phyloP scores from a whole-genome alignment of 164 flowering plant genomes.

The Berberis vulgaris region DNA sequence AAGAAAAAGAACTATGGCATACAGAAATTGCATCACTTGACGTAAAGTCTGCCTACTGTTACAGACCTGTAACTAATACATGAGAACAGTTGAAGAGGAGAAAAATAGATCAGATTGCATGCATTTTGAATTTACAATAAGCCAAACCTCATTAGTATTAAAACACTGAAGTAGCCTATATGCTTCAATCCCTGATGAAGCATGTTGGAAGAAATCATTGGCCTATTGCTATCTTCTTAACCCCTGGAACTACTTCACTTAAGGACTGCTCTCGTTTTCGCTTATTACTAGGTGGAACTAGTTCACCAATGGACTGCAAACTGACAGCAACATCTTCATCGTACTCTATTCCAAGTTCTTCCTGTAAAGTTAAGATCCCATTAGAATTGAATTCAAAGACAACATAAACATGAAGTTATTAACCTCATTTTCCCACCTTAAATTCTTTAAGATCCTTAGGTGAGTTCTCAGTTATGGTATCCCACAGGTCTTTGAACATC shows the following conservation, averaged over 20 bases:
- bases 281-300: constrained; percentile 45
- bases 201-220: background rate
- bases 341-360: constrained; percentile 82
- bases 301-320: constrained; percentile 53
- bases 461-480: constrained; percentile 72
- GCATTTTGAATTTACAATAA: too few species aligned
- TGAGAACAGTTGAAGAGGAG: too few species aligned
- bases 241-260: background rate
- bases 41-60: too few species aligned
- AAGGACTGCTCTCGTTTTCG: constrained; percentile 32
- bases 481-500: constrained; percentile 87
- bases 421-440: constrained; percentile 40
- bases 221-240: background rate
- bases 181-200: too few species aligned
- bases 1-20: too few species aligned
- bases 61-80: too few species aligned
- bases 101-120: too few species aligned
- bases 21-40: too few species aligned
- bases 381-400: constrained; percentile 1
- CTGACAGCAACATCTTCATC: constrained; percentile 84
- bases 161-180: too few species aligned
- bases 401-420: background rate
- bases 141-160: too few species aligned
- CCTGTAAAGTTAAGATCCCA: constrained; percentile 31
- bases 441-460: constrained; percentile 81